Base-by-base conservation (phyloP, 345 rosid genomes). In the Excoecaria agallocha region DNA sequence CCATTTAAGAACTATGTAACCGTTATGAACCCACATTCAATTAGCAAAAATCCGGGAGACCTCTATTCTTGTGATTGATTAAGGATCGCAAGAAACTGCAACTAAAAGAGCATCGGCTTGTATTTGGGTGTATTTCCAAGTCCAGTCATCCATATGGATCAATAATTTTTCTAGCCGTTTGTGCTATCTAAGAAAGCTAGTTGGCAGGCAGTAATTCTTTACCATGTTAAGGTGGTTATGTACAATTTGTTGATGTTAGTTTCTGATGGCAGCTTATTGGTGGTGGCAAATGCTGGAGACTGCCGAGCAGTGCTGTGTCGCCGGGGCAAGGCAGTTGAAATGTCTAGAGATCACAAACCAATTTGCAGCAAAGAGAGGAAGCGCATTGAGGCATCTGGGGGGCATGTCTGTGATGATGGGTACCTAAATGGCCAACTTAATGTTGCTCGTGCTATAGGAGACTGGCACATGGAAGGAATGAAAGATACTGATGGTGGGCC, bases 261-360 rank as follows among this genome's bases (percentile, higher is more conserved):
- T 54, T 69, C 74, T 68, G 74, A 66, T 74, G 35, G 66, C 86
- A 93, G 98, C 84, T 84, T 69, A 39, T 70, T 93, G 85, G 77
- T 91, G 69, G 98, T 91, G 80, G 98, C 98, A 75, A 93, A 93
- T 58, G 97, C 91, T 30, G 97, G 98, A 80, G 98, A 91, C 70
- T 91, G 95, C 74, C 86, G 96, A 68, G 98, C 97, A 49, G 97
- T 93, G 55, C 76, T 91, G 24, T 91, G 91, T 64, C 86, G 93
- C 13, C 87, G 85, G 22, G 98, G 98, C 12, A 87, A 78, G 79
- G 96, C 97, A 69, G 78, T 93, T 71, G 94, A 90, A 78, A 88
- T 93, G 97, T 93, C 97, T 7, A 87, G 82, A 71, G 98, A 93
- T 82, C 98, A 93, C 81, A 93, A 91, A 76, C 96, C 98, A n/a